phyloP scores from a whole-genome alignment of 2,329 filamentous ascomycete species.

The Didymella glomerata region DNA sequence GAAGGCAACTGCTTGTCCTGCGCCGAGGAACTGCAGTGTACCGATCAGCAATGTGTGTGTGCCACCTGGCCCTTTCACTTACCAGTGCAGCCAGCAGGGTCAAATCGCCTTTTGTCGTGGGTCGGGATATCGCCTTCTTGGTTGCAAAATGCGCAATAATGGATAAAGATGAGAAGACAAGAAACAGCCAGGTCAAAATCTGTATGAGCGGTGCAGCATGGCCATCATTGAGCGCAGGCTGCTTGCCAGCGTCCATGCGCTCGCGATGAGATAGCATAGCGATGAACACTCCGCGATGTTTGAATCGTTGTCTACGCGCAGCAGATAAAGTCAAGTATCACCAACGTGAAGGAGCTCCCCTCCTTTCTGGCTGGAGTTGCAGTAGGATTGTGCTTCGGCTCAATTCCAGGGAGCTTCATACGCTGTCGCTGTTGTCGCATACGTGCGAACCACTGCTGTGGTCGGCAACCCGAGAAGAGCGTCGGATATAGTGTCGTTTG shows the following conservation, averaged over 20 bases:
- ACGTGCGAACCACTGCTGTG: neutral
- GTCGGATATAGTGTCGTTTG: neutral
- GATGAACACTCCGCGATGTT: neutral
- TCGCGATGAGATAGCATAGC: neutral
- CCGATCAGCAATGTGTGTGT: neutral
- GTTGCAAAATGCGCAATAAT: neutral
- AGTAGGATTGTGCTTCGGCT: neutral
- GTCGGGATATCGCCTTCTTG: neutral
- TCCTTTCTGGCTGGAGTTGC: neutral
- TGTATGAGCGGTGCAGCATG: neutral
- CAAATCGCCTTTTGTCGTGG: neutral
- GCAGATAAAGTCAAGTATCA: neutral
- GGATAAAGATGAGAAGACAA: neutral
- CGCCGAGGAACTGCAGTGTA: neutral
- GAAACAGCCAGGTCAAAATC: neutral
- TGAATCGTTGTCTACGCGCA: neutral
- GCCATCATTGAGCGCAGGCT: neutral
- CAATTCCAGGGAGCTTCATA: neutral
- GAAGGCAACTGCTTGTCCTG: neutral
- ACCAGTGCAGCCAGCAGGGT: neutral
- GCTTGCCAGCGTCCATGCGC: neutral
- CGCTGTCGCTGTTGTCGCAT: neutral
- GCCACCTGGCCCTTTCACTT: neutral
- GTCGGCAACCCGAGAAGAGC: neutral
- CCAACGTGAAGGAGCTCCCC: neutral